These are phyloP conservation scores for Blastocystis sp. DNA, from an alignment of 352 stramenopile genomes.

Conservation along the genomic window DNA sequence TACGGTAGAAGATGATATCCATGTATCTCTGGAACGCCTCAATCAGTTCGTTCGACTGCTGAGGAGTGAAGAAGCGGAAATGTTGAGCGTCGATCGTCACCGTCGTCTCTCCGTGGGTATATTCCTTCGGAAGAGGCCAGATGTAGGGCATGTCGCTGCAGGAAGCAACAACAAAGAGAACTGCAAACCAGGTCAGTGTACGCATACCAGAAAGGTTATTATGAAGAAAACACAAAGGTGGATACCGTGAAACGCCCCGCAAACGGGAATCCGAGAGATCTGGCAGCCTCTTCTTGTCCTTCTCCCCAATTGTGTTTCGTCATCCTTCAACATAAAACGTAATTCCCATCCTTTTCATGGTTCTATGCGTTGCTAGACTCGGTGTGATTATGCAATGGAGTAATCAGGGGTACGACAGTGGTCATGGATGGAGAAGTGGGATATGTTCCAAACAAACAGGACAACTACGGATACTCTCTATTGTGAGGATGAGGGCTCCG, in stretches of 20 bases:
- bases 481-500: background rate
- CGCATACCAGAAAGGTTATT: conserved; percentile 9
- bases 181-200: background rate
- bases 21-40: conserved; percentile 22
- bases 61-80: conserved; percentile 8
- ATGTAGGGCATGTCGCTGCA: background rate
- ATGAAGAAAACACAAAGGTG: background rate
- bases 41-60: conserved; percentile 29
- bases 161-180: background rate
- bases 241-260: background rate
- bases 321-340: no score
- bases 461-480: background rate
- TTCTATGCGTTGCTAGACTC: no score
- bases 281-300: background rate
- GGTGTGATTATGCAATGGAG: no score
- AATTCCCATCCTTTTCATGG: no score
- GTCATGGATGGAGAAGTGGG: no score
- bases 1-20: conserved; percentile 9
- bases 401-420: no score
- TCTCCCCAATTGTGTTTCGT: background rate
- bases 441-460: background rate
- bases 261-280: background rate
- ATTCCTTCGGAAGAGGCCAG: conserved; percentile 50
- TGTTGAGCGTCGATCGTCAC: conserved; percentile 5
- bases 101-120: conserved; percentile 5